These are phyloP conservation scores for Hypoxylon sp. DNA, from an alignment of 2,329 filamentous ascomycete genomes.

Conservation along the genomic window DNA sequence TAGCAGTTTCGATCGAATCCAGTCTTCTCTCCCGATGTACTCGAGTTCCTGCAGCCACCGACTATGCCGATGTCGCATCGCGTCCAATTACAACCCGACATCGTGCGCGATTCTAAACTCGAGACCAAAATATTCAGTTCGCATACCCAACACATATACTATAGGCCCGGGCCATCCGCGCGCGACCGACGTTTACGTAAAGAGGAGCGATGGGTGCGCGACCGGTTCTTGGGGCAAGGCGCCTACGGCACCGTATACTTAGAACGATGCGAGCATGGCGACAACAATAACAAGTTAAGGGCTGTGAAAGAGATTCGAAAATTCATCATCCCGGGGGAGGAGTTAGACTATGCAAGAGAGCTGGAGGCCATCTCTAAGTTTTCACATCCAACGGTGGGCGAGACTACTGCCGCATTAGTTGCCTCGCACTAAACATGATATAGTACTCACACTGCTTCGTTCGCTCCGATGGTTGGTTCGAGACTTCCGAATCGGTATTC, in stretches of 20 bases:
- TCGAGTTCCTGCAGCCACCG: not conserved
- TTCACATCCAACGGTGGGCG: slow-evolving; percentile 26
- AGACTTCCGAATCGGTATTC: slow-evolving; percentile 21
- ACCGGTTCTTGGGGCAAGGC: slow-evolving; percentile 14
- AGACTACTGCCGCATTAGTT: not conserved
- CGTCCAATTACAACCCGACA: slow-evolving; percentile 13
- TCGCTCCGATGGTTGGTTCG: slow-evolving; percentile 35
- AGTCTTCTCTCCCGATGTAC: not conserved
- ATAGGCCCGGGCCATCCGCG: slow-evolving; percentile 15
- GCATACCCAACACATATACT: slow-evolving; percentile 13
- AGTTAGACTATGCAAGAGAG: slow-evolving; percentile 30
- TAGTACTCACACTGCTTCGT: slow-evolving; percentile 40
- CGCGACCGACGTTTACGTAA: slow-evolving; percentile 2
- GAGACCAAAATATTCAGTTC: slow-evolving; percentile 17
- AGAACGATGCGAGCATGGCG: slow-evolving; percentile 4
- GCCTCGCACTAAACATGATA: not conserved
- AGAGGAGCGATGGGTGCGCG: slow-evolving; percentile 15
- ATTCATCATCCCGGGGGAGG: not conserved
- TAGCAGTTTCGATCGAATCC: no score
- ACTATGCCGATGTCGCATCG: slow-evolving; percentile 1
- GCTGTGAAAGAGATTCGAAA: slow-evolving; percentile 37
- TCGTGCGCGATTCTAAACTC: slow-evolving; percentile 30
- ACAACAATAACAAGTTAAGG: slow-evolving; percentile 1
- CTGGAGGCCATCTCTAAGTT: slow-evolving; percentile 38
- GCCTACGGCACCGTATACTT: slow-evolving; percentile 25